Evolutionary conservation across 2,329 filamentous ascomycete genomes (phyloP), one percentile per base, ranked within the genome.

Genomic region (Colletotrichum lupini): DNA sequence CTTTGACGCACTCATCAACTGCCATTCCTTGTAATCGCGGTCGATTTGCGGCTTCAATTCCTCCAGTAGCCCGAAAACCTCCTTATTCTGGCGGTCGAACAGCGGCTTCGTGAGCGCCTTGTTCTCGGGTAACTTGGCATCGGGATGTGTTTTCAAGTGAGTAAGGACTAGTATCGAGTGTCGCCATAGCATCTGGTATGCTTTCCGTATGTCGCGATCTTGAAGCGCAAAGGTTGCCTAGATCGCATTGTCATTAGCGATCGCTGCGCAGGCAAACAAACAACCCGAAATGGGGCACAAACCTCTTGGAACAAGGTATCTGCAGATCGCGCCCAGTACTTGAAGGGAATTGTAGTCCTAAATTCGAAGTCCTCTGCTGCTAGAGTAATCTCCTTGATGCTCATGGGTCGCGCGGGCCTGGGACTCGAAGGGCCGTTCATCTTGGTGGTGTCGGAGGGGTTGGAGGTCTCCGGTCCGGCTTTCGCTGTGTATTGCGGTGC

Each of bases 111-210:
- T 89, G 2, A 91, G 88, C 66, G 87, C 90, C 58, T 90, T 90
- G 9, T 91, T 92, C 46, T 92, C 90, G 11, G 90, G 87, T 8
- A 91, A 88, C 76, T 90, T 92, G 58, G 90, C 90, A 68, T 97
- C 91, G 1, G 96, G 95, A 77, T 98, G 97, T 1, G 85, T 88
- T 0, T 90, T 88, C 9, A 99, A 87, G 67, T 93, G 89, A 7
- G 94, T 90, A 32, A 98, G 85, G 28, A 98, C 90, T n/a, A 99
- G 91, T 66, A 92, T 89, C 11, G 95, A 95, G 83, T 97, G 95
- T 77, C 97, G 92, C 80, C 97, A 94, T n/a, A 97, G 90, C 72
- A 98, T 91, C 67, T 98, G 89, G 82, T 97, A 99, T 5, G 96
- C 94, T 79, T 97, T 93, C 77, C 95, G 91, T 76, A 95, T 91